These are phyloP conservation scores for Daldinia decipiens DNA, from an alignment of 495 filamentous ascomycete species.

Conservation along the genomic window DNA sequence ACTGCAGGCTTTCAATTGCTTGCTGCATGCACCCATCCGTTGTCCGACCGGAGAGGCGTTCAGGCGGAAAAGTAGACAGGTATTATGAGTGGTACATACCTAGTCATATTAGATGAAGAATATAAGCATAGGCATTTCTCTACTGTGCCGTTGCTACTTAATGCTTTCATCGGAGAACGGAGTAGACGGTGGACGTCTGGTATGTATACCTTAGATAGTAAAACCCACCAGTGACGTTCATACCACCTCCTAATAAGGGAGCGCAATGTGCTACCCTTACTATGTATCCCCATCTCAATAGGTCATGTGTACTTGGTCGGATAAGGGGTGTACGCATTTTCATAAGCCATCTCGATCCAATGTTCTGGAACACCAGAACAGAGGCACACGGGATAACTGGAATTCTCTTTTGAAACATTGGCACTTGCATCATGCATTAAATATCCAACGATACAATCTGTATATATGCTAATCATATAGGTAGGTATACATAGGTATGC, in stretches of 20 bases:
- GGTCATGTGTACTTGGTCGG: background rate
- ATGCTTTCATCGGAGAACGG: background rate
- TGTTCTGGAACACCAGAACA: background rate
- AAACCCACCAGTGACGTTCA: background rate
- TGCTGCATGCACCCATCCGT: conserved; percentile 20
- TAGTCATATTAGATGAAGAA: too few relatives aligned
- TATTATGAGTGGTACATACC: too few relatives aligned
- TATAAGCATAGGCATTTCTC: too few relatives aligned
- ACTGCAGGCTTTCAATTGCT: conserved; percentile 11
- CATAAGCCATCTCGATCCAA: background rate
- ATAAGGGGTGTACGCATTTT: background rate
- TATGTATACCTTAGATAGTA: background rate
- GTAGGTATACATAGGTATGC: too few relatives aligned
- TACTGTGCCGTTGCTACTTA: too few relatives aligned
- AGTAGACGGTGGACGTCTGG: background rate
- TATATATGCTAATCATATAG: background rate
- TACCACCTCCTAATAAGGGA: background rate
- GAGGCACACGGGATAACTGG: background rate
- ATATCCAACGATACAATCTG: background rate
- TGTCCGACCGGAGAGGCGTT: conserved; percentile 16
- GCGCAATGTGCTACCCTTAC: too few relatives aligned
- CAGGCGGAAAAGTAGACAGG: background rate
- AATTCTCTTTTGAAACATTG: too few relatives aligned
- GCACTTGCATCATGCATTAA: too few relatives aligned
- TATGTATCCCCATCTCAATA: background rate